These are phyloP conservation scores for Candida hungchunana DNA, from an alignment of 805 yeast genomes.

Conservation along the genomic window DNA sequence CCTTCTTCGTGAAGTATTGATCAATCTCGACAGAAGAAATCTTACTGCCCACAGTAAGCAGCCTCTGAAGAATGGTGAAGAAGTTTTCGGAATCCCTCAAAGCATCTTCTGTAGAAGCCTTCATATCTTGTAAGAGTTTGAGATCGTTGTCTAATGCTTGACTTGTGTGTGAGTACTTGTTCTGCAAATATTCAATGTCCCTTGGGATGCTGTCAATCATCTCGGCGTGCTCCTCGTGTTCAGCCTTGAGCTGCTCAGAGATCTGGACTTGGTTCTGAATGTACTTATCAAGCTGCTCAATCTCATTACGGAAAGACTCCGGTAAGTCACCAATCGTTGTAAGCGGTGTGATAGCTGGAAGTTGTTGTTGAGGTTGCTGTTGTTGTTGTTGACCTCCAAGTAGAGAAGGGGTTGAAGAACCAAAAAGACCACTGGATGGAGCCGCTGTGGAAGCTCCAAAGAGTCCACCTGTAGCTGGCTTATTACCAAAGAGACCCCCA, in stretches of 20 bases:
- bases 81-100: slow-evolving; percentile 46
- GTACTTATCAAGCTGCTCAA: slow-evolving; percentile 66
- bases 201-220: slow-evolving; percentile 68
- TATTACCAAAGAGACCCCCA: no score
- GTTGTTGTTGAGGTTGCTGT: slow-evolving; percentile 34
- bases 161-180: slow-evolving; percentile 57
- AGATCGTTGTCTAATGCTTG: slow-evolving; percentile 54
- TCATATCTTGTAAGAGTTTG: slow-evolving; percentile 41
- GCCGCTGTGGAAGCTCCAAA: slow-evolving; percentile 35
- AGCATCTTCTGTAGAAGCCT: slow-evolving; percentile 37
- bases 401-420: no score
- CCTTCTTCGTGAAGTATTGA: slow-evolving; percentile 47
- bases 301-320: slow-evolving; percentile 59
- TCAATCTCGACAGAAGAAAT: slow-evolving; percentile 53
- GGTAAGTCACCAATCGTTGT: slow-evolving; percentile 74
- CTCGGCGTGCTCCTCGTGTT: slow-evolving; percentile 56
- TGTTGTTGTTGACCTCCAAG: no score
- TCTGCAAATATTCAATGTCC: slow-evolving; percentile 60
- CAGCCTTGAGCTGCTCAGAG: slow-evolving; percentile 62
- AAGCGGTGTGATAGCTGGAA: slow-evolving; percentile 58
- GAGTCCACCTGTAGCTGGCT: no score
- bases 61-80: slow-evolving; percentile 49
- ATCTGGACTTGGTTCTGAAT: slow-evolving; percentile 71
- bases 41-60: slow-evolving; percentile 49
- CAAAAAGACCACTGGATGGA: slow-evolving; percentile 15